Conservation (phyloP, 495 filamentous ascomycete species). For the Patellaria atrata region DNA sequence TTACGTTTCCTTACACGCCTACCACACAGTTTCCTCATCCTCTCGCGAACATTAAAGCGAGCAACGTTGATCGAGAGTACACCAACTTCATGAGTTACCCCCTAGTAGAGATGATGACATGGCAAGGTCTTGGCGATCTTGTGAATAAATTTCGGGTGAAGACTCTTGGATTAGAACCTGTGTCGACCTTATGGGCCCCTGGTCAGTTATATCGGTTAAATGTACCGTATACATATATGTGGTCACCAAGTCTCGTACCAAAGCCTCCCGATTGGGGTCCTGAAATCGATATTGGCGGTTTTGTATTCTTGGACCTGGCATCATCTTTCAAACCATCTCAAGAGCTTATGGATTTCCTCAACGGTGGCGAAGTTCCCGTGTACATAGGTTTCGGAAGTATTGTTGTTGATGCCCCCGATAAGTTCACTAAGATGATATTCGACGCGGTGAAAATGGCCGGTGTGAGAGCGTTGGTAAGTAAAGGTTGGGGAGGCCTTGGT, state of each 20-base stretch:
- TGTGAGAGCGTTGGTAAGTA: slow-evolving; percentile 26
- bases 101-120: slow-evolving; percentile 38
- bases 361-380: slow-evolving; percentile 24
- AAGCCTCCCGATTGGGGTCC: slow-evolving; percentile 30
- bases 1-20: slow-evolving; percentile 28
- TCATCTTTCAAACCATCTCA: slow-evolving; percentile 23
- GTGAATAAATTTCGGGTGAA: slow-evolving; percentile 25
- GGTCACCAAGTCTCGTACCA: slow-evolving; percentile 26
- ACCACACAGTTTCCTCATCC: slow-evolving; percentile 28
- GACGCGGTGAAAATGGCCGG: slow-evolving; percentile 23
- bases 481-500: slow-evolving; percentile 30
- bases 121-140: slow-evolving; percentile 28
- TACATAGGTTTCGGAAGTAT: slow-evolving; percentile 30
- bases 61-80: slow-evolving; percentile 32
- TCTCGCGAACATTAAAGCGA: slow-evolving; percentile 29
- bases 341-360: slow-evolving; percentile 25
- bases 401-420: slow-evolving; percentile 28
- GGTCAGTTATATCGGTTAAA: slow-evolving; percentile 26
- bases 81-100: slow-evolving; percentile 64
- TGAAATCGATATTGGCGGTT: slow-evolving; percentile 28
- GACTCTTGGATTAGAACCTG: slow-evolving; percentile 22
- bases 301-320: slow-evolving; percentile 28
- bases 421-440: slow-evolving; percentile 28
- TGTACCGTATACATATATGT: slow-evolving; percentile 29
- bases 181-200: slow-evolving; percentile 27